Base-by-base conservation (phyloP, 495 filamentous ascomycete species). In the Pseudevernia furfuracea region DNA sequence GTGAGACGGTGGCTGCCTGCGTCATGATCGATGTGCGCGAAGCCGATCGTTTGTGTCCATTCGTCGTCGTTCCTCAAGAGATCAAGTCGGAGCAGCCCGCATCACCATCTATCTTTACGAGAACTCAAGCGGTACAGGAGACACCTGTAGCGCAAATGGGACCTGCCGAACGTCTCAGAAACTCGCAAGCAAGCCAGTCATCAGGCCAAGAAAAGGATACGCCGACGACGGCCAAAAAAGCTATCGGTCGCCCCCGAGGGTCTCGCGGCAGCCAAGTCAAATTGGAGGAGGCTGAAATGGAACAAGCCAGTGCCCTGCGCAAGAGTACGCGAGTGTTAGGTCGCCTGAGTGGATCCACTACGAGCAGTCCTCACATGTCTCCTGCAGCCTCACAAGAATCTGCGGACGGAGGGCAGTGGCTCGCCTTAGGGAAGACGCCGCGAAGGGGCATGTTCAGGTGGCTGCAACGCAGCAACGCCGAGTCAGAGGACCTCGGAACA, bases 11-110 rank as follows among this genome's bases (percentile, higher is more conserved):
- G 11, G 67, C 67, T 38, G 67, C 66, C 23, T 68, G 67, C 37
- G 67, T 68, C 23, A 49, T 66, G 52, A 66, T 68, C 25, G 59
- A 62, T 36, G 49, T 57, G 4, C 62, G 59, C 43, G 55, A 53
- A 41, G 59, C n/a, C 30, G 19, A 52, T 30, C 39, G 59, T 34
- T 30, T 8, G 11, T n/a, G 12, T 41, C 15, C 28, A 23, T n/a
- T 15, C n/a, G 49, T n/a, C 44, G 28, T 15, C n/a, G 49, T n/a
- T 53, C 25, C 56, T 23, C 53, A 25, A 37, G 6, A 58, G 34
- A 66, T 68, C 28, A 68, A 68, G 55, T 46, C 55, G 55, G 67
- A 68, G 46, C 19, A 36, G 10, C 66, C 67, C 3, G 58, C 59
- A 39, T 58, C 59, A 41, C 63, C 67, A 32, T 60, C 59, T 17